These are phyloP conservation scores for Trichophyton simii DNA, from an alignment of 2,329 filamentous ascomycete genomes.

Conservation along the genomic window DNA sequence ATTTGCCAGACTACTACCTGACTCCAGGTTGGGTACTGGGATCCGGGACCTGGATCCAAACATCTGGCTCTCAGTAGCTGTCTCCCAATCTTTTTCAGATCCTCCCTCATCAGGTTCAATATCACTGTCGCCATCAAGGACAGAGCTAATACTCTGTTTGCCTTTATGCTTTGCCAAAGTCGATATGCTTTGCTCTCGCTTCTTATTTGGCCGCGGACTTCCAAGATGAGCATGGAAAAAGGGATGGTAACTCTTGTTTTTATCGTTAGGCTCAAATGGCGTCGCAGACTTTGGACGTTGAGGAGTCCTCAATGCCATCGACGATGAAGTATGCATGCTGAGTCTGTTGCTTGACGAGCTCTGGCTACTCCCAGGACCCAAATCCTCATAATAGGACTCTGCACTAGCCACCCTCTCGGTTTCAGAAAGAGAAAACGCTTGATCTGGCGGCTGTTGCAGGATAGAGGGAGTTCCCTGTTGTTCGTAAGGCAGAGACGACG, in stretches of 20 bases:
- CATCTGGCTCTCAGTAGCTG: conserved; percentile 15
- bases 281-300: conserved; percentile 7
- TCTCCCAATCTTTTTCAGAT: conserved; percentile 18
- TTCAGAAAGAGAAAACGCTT: background rate
- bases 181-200: background rate
- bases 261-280: conserved; percentile 4
- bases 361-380: conserved; percentile 13
- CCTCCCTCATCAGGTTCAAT: conserved; percentile 4
- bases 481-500: background rate
- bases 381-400: background rate
- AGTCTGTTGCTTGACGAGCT: conserved; percentile 12
- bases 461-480: background rate
- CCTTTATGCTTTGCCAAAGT: background rate
- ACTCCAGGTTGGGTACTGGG: conserved; percentile 8
- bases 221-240: conserved; percentile 8
- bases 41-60: conserved; percentile 8
- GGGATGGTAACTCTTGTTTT: conserved; percentile 2
- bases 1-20: conserved; percentile 18
- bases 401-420: background rate
- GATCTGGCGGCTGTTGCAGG: background rate
- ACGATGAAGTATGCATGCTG: conserved; percentile 10
- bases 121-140: background rate
- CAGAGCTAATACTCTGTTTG: background rate
- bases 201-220: background rate
- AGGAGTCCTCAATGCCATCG: conserved; percentile 7